These are phyloP conservation scores for Senna tora DNA, from an alignment of 306 rosid species.

Conservation along the genomic window DNA sequence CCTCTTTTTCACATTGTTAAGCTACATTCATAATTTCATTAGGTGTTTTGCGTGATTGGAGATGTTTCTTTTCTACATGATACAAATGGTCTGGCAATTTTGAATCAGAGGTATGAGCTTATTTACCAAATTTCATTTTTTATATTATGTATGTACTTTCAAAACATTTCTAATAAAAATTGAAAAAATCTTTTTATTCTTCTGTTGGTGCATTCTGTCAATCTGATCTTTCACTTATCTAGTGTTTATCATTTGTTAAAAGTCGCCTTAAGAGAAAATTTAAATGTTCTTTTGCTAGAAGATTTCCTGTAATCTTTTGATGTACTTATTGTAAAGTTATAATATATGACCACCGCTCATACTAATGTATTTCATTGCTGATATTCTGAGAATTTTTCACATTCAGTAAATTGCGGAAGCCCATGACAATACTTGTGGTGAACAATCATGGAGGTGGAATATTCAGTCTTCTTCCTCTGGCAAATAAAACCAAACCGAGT, in stretches of 20 bases:
- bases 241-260: constrained; percentile 3
- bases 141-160: constrained; percentile 16
- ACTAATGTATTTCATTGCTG: constrained; percentile 14
- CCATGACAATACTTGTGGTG: constrained; percentile 78
- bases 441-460: constrained; percentile 97
- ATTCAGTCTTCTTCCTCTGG: constrained; percentile 87
- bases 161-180: neutral
- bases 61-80: constrained; percentile 94
- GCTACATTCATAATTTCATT: constrained; percentile 38
- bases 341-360: constrained; percentile 17
- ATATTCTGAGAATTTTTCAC: constrained; percentile 32
- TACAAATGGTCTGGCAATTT: constrained; percentile 85
- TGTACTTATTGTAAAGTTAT: constrained; percentile 5
- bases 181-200: neutral
- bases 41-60: constrained; percentile 89
- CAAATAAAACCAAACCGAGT: constrained; percentile 61
- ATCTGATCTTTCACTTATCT: neutral
- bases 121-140: constrained; percentile 31
- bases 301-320: constrained; percentile 19
- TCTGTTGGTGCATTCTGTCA: neutral
- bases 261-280: constrained; percentile 14
- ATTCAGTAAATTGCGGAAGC: constrained; percentile 78
- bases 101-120: constrained; percentile 72
- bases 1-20: constrained; percentile 19
- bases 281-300: neutral